Evolutionary conservation across 139 green algal genomes (phyloP).

Genomic region (Asterochloris sp.): DNA sequence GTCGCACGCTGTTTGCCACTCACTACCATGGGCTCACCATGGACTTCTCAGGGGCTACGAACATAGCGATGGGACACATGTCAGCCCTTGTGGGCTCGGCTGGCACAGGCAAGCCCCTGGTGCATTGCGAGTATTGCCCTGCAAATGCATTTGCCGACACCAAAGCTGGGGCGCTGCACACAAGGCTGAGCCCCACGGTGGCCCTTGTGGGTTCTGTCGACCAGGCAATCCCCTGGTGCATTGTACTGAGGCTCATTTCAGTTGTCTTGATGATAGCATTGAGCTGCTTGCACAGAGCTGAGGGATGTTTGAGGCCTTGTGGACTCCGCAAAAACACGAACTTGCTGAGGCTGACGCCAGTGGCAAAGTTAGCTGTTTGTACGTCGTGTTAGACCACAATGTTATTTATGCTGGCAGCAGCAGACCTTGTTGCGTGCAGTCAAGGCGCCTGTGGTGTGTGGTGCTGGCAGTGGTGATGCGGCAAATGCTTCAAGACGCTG

Average conservation of each 20-base stretch:
- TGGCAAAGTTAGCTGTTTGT: no score
- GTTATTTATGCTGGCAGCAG: no score
- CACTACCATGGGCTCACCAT: conserved; percentile 84
- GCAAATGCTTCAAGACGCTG: not conserved
- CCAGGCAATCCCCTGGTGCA: not conserved
- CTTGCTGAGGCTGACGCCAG: no score
- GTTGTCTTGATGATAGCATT: not conserved
- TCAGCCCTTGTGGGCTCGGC: conserved; percentile 33
- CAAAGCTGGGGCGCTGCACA: not conserved
- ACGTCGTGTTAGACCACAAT: no score
- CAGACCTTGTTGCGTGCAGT: no score
- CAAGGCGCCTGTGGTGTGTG: no score
- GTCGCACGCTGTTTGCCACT: conserved; percentile 84
- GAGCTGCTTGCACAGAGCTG: not conserved
- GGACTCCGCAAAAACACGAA: no score
- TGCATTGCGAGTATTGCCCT: not conserved
- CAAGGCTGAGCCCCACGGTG: not conserved
- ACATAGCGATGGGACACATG: conserved; percentile 48
- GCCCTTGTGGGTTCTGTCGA: not conserved
- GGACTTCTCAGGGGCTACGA: not conserved
- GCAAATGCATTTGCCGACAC: not conserved
- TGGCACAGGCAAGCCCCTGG: not conserved
- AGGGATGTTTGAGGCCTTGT: no score
- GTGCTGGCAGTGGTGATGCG: not conserved
- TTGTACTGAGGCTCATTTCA: not conserved